phyloP scores from a whole-genome alignment of 2,329 filamentous ascomycete species.

The Didymella pomorum region DNA sequence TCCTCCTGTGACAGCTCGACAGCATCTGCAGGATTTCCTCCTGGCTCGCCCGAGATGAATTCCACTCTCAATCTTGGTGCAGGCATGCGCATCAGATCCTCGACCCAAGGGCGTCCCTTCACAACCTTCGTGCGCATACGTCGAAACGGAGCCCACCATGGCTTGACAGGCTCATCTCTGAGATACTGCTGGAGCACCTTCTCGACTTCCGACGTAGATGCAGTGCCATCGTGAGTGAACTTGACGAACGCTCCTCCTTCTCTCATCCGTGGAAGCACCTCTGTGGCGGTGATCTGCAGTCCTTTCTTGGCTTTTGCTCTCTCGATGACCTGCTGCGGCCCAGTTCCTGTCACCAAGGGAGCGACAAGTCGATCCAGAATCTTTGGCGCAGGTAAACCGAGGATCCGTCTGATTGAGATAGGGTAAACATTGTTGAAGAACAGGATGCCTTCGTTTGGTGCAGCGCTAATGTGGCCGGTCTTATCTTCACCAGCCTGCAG shows the following conservation, averaged over 20 bases:
- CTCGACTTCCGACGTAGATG: slow-evolving; percentile 64
- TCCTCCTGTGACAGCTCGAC: slow-evolving; percentile 86
- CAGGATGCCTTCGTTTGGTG: slow-evolving; percentile 79
- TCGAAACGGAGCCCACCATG: slow-evolving; percentile 89
- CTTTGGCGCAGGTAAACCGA: slow-evolving; percentile 62
- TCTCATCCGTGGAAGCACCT: slow-evolving; percentile 83
- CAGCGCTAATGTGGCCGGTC: slow-evolving; percentile 81
- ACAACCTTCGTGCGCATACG: slow-evolving; percentile 78
- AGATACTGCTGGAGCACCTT: slow-evolving; percentile 69
- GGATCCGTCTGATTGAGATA: slow-evolving; percentile 72
- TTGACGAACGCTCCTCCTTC: slow-evolving; percentile 96
- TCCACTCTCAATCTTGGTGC: slow-evolving; percentile 80
- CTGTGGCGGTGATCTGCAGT: slow-evolving; percentile 73
- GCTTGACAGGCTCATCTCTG: slow-evolving; percentile 74
- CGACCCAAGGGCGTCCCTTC: slow-evolving; percentile 87
- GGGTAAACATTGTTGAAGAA: slow-evolving; percentile 95
- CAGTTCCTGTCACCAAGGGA: slow-evolving; percentile 61
- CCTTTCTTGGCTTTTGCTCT: slow-evolving; percentile 68
- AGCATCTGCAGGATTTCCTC: slow-evolving; percentile 72
- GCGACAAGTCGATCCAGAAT: slow-evolving; percentile 62
- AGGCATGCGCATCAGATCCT: slow-evolving; percentile 86
- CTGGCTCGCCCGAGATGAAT: slow-evolving; percentile 77
- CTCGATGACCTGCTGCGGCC: slow-evolving; percentile 62
- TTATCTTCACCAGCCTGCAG: slow-evolving; percentile 67
- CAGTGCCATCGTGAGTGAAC: slow-evolving; percentile 66